Percentiles rank a stretch among this genome's conserved stretches.
Conservation (phyloP, 345 rosid species). For the Eucalyptus erythrocorys region DNA sequence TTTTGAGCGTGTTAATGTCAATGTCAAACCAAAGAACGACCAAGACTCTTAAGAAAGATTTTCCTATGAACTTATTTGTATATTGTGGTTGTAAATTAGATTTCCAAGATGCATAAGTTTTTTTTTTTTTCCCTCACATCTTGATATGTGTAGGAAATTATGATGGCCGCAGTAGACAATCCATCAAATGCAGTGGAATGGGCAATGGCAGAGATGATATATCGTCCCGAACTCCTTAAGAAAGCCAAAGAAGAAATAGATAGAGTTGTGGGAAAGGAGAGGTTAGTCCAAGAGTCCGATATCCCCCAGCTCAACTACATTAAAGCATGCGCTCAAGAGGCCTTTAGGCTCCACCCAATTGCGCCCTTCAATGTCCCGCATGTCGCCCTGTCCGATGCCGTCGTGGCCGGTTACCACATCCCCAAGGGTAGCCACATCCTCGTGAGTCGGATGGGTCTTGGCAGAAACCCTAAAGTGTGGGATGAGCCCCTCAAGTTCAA, state of each 20-base stretch:
- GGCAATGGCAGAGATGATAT: background rate
- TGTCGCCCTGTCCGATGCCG: background rate
- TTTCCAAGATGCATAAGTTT: background rate
- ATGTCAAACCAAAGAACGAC: background rate
- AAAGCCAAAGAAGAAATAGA: background rate
- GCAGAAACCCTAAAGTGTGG: background rate
- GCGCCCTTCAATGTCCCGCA: background rate
- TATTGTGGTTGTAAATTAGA: background rate
- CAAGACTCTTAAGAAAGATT: background rate
- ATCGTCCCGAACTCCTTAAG: background rate
- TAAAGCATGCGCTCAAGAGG: background rate
- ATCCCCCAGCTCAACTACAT: background rate
- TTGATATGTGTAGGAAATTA: background rate
- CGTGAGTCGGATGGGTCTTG: background rate
- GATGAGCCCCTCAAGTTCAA: background rate
- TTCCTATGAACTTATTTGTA: background rate
- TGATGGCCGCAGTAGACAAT: background rate
- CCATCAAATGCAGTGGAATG: background rate
- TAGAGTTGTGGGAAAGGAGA: background rate
- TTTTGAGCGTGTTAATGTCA: background rate
- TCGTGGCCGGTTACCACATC: background rate
- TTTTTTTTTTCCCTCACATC: too few species aligned
- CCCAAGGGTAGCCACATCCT: background rate
- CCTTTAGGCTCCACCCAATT: background rate
- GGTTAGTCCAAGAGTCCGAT: background rate